A percentile compares a stretch with the other conserved stretches of the same genome.
phyloP scores from a whole-genome alignment of 164 flowering plant species.

The Santalum album region DNA sequence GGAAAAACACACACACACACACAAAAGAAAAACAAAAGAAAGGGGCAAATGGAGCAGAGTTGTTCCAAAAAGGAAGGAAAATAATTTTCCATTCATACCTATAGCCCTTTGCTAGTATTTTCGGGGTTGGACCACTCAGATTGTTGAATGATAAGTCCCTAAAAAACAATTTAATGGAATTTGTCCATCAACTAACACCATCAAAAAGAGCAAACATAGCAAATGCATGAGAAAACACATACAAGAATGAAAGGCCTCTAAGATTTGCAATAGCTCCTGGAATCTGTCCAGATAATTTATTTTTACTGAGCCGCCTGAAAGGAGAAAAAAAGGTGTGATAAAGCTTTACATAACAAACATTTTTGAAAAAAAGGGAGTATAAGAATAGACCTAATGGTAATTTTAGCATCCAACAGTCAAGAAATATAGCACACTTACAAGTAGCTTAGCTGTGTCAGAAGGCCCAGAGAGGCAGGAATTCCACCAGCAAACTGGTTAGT shows the following conservation, averaged over 20 bases:
- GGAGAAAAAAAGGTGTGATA: too few species aligned
- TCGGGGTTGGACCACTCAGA: conserved; percentile 78
- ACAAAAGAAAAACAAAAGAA: too few species aligned
- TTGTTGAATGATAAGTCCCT: conserved; percentile 95
- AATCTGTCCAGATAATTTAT: conserved; percentile 68
- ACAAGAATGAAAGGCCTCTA: conserved; percentile 85
- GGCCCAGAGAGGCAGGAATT: conserved; percentile 80
- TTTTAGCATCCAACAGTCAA: too few species aligned
- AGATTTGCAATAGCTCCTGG: conserved; percentile 70
- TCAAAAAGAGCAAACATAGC: conserved; percentile 1
- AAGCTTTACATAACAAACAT: neutral
- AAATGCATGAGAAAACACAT: conserved; percentile 26
- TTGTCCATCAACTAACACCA: neutral
- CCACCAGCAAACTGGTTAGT: conserved; percentile 71
- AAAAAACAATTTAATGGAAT: conserved; percentile 6
- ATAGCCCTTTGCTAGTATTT: conserved; percentile 73
- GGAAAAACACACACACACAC: too few species aligned
- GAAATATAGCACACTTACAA: conserved; percentile 54
- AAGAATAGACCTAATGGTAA: too few species aligned
- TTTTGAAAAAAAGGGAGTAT: too few species aligned
- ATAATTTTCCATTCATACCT: conserved; percentile 37
- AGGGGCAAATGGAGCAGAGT: too few species aligned
- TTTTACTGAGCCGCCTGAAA: conserved; percentile 72
- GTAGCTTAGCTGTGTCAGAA: conserved; percentile 59
- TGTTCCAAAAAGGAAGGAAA: too few species aligned